These are phyloP conservation scores for Phytopythium sindhum DNA, from an alignment of 352 stramenopile genomes.

Conservation along the genomic window DNA sequence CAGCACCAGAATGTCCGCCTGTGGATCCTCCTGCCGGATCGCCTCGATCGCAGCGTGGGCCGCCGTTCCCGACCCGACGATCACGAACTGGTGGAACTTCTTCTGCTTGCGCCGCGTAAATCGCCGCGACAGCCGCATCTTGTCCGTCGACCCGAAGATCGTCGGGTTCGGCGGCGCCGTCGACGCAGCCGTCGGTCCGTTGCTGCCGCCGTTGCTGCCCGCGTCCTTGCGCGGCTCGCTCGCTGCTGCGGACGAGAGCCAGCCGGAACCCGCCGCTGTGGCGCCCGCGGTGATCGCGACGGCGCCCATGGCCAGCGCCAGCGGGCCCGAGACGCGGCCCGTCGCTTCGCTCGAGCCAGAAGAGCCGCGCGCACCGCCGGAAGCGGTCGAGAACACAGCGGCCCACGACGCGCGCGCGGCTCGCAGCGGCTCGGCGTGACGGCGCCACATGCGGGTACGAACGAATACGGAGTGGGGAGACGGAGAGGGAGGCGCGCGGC, in stretches of 20 bases:
- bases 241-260: not conserved
- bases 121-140: conserved; percentile 45
- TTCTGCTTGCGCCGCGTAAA: conserved; percentile 71
- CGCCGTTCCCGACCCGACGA: conserved; percentile 85
- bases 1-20: conserved; percentile 87
- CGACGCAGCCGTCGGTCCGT: too few relatives aligned
- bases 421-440: conserved; percentile 1
- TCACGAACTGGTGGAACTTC: conserved; percentile 86
- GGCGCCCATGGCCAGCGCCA: conserved; percentile 1
- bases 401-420: conserved; percentile 1
- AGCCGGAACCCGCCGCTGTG: not conserved
- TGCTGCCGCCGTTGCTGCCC: not conserved
- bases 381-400: not conserved
- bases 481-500: not conserved
- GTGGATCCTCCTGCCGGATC: conserved; percentile 75
- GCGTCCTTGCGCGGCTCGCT: conserved; percentile 7
- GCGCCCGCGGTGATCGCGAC: not conserved
- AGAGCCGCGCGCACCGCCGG: not conserved
- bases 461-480: not conserved
- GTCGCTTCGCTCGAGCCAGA: not conserved
- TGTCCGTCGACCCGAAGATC: conserved; percentile 18
- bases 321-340: not conserved
- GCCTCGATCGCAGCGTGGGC: conserved; percentile 90
- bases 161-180: not conserved
- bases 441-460: conserved; percentile 2